Percentiles rank a stretch among this genome's conserved stretches.
These are phyloP conservation scores for Tolypocladium endophyticum DNA, from an alignment of 2,329 filamentous ascomycete genomes.

Conservation along the genomic window DNA sequence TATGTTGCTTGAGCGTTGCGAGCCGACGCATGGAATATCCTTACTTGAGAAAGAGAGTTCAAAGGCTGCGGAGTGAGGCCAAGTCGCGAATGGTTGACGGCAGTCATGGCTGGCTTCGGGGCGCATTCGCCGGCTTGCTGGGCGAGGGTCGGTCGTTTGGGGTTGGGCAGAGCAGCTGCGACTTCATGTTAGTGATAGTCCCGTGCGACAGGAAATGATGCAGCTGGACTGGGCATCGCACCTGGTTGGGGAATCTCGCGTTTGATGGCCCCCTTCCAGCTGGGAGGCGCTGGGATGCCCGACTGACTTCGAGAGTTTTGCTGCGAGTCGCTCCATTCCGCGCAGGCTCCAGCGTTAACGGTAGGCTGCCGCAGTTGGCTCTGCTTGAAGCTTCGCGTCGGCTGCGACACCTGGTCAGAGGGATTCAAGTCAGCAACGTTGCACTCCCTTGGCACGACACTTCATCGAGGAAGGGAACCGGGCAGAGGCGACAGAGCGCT, in stretches of 20 bases:
- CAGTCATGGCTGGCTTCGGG: constrained; percentile 13
- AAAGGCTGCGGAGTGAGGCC: constrained; percentile 35
- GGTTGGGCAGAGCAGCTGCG: constrained; percentile 40
- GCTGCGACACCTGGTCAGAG: constrained; percentile 5
- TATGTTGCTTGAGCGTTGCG: neutral
- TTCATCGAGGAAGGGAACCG: neutral
- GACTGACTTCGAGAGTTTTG: constrained; percentile 41
- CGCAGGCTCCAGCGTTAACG: constrained; percentile 23
- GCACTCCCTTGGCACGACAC: neutral
- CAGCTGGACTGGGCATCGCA: constrained; percentile 8
- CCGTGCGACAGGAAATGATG: neutral
- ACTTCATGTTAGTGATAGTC: constrained; percentile 8
- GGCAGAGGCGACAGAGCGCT: neutral
- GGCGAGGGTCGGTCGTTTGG: constrained; percentile 49
- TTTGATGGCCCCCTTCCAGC: constrained; percentile 35
- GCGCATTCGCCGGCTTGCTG: constrained; percentile 44
- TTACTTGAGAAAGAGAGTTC: constrained; percentile 18
- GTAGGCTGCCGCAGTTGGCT: constrained; percentile 21
- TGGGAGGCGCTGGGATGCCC: constrained; percentile 28
- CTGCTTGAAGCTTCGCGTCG: constrained; percentile 17
- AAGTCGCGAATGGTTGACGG: constrained; percentile 23
- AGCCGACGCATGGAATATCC: constrained; percentile 3
- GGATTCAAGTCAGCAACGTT: neutral
- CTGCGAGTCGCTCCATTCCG: constrained; percentile 51
- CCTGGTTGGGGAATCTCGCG: constrained; percentile 36